Conservation (phyloP, 2,329 filamentous ascomycete species). For the Alternaria ventricosa region DNA sequence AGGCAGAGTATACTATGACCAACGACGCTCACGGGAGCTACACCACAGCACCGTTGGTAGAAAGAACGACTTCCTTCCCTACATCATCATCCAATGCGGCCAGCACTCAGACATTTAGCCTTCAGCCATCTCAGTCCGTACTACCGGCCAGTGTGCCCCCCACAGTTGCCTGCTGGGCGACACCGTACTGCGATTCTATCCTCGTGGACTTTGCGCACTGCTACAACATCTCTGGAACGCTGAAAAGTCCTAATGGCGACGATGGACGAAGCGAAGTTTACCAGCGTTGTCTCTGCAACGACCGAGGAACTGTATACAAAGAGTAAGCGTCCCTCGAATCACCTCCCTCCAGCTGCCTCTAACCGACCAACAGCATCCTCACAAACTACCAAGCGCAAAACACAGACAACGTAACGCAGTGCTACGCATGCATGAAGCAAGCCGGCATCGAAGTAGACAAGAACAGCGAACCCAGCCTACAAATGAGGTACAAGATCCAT, state of each 20-base stretch:
- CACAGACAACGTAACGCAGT: neutral
- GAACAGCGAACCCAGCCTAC: neutral
- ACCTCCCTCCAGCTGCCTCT: neutral
- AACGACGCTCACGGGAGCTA: neutral
- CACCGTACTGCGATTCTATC: neutral
- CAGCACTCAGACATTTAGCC: neutral
- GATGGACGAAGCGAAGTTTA: neutral
- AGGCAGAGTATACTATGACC: neutral
- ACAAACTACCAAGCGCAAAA: neutral
- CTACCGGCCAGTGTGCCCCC: neutral
- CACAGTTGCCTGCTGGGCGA: neutral
- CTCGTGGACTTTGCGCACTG: neutral
- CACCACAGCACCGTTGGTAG: neutral
- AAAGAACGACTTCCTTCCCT: neutral
- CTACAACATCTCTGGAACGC: neutral
- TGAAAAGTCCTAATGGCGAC: neutral
- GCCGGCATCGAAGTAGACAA: neutral
- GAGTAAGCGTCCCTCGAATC: neutral
- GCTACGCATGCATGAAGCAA: slow-evolving; percentile 8
- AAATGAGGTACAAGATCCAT: slow-evolving; percentile 1
- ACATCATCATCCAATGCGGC: neutral
- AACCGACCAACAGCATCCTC: neutral
- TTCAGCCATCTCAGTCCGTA: neutral
- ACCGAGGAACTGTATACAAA: neutral
- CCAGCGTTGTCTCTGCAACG: neutral